These are phyloP conservation scores for Poterioochromonas sp. DNA, from an alignment of 352 stramenopile genomes.

Conservation along the genomic window DNA sequence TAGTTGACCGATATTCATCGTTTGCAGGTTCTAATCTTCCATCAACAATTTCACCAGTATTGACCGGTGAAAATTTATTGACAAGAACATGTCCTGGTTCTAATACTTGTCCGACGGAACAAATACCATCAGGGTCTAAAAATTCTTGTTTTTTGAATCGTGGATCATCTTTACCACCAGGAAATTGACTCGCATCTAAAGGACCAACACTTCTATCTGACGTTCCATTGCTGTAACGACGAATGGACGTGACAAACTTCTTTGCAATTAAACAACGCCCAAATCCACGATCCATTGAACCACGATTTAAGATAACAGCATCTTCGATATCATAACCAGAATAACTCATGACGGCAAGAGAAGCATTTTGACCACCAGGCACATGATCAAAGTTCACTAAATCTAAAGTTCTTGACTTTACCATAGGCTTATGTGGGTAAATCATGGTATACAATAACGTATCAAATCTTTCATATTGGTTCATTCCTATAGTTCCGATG, in stretches of 20 bases:
- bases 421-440: conserved; percentile 98
- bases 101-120: conserved; percentile 51
- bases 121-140: conserved; percentile 92
- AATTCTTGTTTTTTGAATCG: conserved; percentile 65
- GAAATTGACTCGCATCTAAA: conserved; percentile 70
- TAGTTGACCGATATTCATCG: conserved; percentile 53
- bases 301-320: conserved; percentile 96
- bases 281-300: conserved; percentile 90
- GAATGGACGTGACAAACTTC: conserved; percentile 91
- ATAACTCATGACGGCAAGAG: conserved; percentile 99
- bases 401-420: conserved; percentile 96
- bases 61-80: conserved; percentile 90
- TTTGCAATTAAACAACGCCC: conserved; percentile 95
- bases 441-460: conserved; percentile 96
- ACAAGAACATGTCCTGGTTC: conserved; percentile 87
- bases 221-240: conserved; percentile 66
- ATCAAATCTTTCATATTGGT: conserved; percentile 98
- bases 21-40: not conserved
- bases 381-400: conserved; percentile 96
- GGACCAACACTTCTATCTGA: conserved; percentile 84
- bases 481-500: conserved; percentile 97
- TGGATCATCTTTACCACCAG: conserved; percentile 33
- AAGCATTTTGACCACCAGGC: conserved; percentile 94
- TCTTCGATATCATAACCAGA: conserved; percentile 99
- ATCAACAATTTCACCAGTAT: conserved; percentile 12